Conservation (phyloP, 106 monocot genomes). For the Agapanthus africanus region DNA sequence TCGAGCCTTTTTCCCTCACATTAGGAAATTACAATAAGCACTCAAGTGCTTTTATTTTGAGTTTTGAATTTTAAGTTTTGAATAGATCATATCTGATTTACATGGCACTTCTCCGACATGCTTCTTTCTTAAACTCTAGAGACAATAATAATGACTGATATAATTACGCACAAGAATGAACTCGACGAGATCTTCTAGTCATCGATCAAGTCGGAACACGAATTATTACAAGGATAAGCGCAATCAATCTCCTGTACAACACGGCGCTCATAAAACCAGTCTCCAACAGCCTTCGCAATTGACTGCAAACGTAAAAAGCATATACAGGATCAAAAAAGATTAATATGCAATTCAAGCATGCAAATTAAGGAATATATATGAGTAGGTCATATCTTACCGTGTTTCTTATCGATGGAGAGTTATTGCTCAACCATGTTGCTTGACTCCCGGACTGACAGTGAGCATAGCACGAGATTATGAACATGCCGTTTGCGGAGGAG, state of each 20-base stretch:
- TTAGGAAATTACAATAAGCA: too few species aligned
- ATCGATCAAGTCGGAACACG: constrained; percentile 44
- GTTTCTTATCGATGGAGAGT: constrained; percentile 23
- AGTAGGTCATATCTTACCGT: constrained; percentile 31
- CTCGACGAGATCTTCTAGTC: constrained; percentile 14
- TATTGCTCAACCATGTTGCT: constrained; percentile 25
- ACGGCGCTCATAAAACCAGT: constrained; percentile 66
- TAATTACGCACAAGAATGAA: too few species aligned
- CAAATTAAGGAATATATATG: too few species aligned
- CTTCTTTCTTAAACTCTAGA: too few species aligned
- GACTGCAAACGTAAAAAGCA: constrained; percentile 32
- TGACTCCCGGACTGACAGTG: constrained; percentile 45
- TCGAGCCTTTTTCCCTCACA: too few species aligned
- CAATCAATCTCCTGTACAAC: constrained; percentile 65
- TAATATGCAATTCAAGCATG: not conserved
- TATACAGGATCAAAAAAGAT: not conserved
- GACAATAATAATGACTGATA: too few species aligned
- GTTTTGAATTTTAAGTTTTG: too few species aligned
- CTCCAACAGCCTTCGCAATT: constrained; percentile 80
- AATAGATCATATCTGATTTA: too few species aligned
- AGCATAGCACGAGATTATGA: constrained; percentile 49
- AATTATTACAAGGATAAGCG: constrained; percentile 75
- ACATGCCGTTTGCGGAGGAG: constrained; percentile 27
- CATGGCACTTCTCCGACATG: too few species aligned
- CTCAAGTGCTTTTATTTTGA: too few species aligned